Evolutionary conservation across 192 early-diverging fungal species (phyloP).

Genomic region (Geranomyces michiganensis): DNA sequence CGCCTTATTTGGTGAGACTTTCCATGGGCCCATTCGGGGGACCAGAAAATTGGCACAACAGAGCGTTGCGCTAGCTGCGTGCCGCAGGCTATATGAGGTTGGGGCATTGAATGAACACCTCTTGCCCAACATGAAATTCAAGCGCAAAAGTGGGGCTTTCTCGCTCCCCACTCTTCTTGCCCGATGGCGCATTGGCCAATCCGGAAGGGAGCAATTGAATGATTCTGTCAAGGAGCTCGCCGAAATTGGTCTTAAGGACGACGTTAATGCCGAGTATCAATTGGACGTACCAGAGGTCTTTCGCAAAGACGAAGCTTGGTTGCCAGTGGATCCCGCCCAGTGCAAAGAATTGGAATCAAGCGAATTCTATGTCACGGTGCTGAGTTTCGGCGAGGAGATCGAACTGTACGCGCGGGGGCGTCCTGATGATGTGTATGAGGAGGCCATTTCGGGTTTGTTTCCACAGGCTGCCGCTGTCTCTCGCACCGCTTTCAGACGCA

Average conservation of each 20-base stretch:
- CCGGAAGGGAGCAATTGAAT: neutral
- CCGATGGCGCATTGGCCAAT: neutral
- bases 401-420: conserved; percentile 35
- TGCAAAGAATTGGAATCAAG: neutral
- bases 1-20: conserved; percentile 3
- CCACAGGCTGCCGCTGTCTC: neutral
- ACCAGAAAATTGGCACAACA: conserved; percentile 74
- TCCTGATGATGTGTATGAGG: conserved; percentile 8
- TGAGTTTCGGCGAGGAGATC: conserved; percentile 42
- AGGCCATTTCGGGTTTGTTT: neutral
- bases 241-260: neutral
- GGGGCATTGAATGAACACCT: conserved; percentile 78
- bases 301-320: conserved; percentile 3
- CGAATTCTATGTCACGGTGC: conserved; percentile 36
- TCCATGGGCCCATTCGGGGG: conserved; percentile 36
- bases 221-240: no score
- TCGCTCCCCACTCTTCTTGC: conserved; percentile 20
- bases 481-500: conserved; percentile 19
- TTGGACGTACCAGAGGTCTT: conserved; percentile 13
- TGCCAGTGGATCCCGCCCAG: neutral
- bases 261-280: neutral
- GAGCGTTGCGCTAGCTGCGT: conserved; percentile 69
- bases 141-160: conserved; percentile 7
- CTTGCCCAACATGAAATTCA: conserved; percentile 45
- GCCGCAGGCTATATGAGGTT: conserved; percentile 65